phyloP scores from a whole-genome alignment of 1,139 yeast species.

The Geotrichum restrictum region DNA sequence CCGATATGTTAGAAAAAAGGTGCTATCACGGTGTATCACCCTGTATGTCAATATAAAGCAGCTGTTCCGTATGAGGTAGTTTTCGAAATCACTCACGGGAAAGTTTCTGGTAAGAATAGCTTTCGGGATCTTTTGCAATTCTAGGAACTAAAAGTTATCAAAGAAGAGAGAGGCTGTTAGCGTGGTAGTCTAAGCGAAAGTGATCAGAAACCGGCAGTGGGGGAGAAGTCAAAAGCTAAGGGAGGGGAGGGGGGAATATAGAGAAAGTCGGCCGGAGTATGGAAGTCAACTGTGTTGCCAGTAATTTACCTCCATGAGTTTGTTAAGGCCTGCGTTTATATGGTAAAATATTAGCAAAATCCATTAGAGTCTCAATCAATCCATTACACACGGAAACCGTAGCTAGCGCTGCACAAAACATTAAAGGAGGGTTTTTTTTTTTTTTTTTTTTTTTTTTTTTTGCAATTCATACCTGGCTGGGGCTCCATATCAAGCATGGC shows the following conservation, averaged over 20 bases:
- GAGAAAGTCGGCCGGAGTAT: too few species aligned
- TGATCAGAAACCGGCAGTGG: too few species aligned
- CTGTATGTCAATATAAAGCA: too few species aligned
- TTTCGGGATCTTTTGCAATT: constrained; percentile 40
- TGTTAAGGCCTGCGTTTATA: constrained; percentile 30
- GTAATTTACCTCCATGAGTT: constrained; percentile 33
- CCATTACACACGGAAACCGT: not conserved
- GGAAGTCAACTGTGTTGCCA: too few species aligned
- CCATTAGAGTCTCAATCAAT: not conserved
- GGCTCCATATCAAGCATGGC: constrained; percentile 60
- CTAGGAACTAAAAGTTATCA: constrained; percentile 39
- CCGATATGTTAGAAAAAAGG: not conserved
- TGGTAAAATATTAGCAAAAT: not conserved
- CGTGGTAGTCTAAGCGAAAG: not conserved
- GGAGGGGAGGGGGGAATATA: too few species aligned
- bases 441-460: too few species aligned
- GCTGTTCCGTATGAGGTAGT: too few species aligned
- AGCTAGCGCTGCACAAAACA: not conserved
- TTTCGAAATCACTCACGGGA: constrained; percentile 31
- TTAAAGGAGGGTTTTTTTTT: too few species aligned
- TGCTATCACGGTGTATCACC: too few species aligned
- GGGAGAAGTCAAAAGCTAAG: too few species aligned
- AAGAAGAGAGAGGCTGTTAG: too few species aligned
- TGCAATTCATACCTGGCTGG: constrained; percentile 49
- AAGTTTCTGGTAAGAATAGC: constrained; percentile 61